A percentile compares a stretch with the other conserved stretches of the same genome.
These are phyloP conservation scores for Nicotiana tabacum DNA, from an alignment of 257 asterid genomes.

Conservation along the genomic window DNA sequence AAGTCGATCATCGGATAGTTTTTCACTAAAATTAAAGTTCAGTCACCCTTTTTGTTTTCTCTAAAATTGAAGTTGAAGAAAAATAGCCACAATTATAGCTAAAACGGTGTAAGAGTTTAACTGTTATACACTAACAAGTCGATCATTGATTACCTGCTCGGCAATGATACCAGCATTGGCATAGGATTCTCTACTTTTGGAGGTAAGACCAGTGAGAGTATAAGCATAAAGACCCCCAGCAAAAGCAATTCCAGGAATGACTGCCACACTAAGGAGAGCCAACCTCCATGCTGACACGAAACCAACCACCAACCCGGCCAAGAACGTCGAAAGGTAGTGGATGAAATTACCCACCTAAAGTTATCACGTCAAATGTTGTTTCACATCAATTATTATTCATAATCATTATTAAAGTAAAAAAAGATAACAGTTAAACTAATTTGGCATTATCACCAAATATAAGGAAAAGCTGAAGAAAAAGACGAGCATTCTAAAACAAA, in stretches of 20 bases:
- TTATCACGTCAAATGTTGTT: background rate
- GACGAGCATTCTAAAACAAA: background rate
- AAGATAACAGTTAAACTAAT: background rate
- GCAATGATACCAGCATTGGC: constrained; percentile 94
- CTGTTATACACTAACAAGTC: background rate
- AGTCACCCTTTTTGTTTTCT: background rate
- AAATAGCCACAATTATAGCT: background rate
- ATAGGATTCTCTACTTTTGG: constrained; percentile 94
- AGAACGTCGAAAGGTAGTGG: constrained; percentile 90
- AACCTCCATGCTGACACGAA: constrained; percentile 96
- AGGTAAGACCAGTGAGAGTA: constrained; percentile 92
- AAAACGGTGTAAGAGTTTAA: background rate
- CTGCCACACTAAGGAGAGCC: constrained; percentile 95
- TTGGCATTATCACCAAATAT: background rate
- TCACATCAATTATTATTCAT: background rate
- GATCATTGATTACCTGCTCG: constrained; percentile 64
- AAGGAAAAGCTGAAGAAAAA: background rate
- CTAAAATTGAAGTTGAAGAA: background rate
- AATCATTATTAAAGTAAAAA: background rate
- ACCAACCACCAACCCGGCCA: constrained; percentile 99
- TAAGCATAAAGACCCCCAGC: constrained; percentile 95
- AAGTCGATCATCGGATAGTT: background rate
- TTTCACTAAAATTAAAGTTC: too few relatives aligned
- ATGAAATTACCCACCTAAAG: constrained; percentile 93
- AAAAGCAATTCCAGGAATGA: constrained; percentile 95